phyloP scores from a whole-genome alignment of 768 basidiomycete genomes.

The Brasilioporus rufonigricans region DNA sequence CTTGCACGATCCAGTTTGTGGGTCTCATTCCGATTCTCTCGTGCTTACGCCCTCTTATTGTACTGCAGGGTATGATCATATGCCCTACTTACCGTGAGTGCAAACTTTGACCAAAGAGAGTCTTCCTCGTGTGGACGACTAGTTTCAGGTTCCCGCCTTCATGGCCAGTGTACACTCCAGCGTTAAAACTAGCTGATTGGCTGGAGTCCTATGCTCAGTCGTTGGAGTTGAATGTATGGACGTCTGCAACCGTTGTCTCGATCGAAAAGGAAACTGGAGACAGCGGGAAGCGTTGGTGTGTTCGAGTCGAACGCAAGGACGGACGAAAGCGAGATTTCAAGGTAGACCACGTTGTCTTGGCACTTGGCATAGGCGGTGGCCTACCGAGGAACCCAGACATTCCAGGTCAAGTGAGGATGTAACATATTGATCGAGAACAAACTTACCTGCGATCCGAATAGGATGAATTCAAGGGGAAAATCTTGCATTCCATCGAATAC shows the following conservation, averaged over 20 bases:
- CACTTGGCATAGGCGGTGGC: constrained; percentile 48
- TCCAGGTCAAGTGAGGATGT: constrained; percentile 40
- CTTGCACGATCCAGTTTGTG: constrained; percentile 34
- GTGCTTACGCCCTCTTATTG: no score
- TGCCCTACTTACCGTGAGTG: constrained; percentile 56
- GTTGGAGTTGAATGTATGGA: constrained; percentile 71
- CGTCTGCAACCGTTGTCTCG: constrained; percentile 36
- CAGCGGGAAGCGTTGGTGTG: constrained; percentile 42
- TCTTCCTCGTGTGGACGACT: neutral
- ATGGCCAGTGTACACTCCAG: no score
- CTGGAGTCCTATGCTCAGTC: constrained; percentile 59
- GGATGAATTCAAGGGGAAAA: constrained; percentile 66
- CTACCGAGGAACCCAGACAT: constrained; percentile 42
- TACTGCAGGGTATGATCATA: no score
- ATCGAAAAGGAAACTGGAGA: constrained; percentile 28
- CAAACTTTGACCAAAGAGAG: neutral
- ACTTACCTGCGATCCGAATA: neutral
- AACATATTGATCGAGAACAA: neutral
- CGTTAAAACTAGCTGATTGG: constrained; percentile 61
- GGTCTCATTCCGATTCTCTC: no score
- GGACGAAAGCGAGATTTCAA: constrained; percentile 38
- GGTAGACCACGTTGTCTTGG: constrained; percentile 50
- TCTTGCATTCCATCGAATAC: no score
- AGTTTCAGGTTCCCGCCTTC: constrained; percentile 48
- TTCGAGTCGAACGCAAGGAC: constrained; percentile 36